Evolutionary conservation across 202 grass and related monocot species (phyloP), one percentile per base, ranked within the genome.

Genomic region (Elaeis oleifera): DNA sequence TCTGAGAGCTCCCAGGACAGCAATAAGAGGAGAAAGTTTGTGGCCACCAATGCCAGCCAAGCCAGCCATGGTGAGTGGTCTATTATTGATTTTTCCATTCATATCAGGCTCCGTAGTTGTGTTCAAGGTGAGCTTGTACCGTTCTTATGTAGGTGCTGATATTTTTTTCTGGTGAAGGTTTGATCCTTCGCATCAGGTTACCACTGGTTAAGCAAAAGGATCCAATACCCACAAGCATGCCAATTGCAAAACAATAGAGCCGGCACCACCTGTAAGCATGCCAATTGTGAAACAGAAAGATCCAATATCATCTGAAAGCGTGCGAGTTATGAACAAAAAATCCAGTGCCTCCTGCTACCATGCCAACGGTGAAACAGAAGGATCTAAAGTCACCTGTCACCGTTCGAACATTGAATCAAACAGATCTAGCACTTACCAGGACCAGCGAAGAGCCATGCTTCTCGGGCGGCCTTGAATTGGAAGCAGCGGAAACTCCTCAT

Each of bases 1-100:
- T 85, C 88, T 60, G 74, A 89, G 61, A 87, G 90, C 24, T 97
- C 94, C 36, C 94, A 89, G 60, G 94, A 92, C 52, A 97, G 88
- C 58, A 81, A 71, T 49, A 97, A 92, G 82, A 83, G 81, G 72
- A 71, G 81, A 56, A 88, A 80, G 56, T 49, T 76, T 50, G 58
- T 68, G 4, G 24, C 86, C 22, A 60, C 66, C 6, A 26, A 74
- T 22, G 71, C 76, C 21, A 76, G 50, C 56, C 84, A 83, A 20
- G 60, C 56, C 50, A 86, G 75, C 25, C 88, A 80, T 61, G 88
- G 88, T 97, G 69, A 59, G 71, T 6, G 11, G 5, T 14, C 51
- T 6, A 1, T 67, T 53, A 21, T 23, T 49, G 19, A 29, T 2
- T 23, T 51, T 53, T 26, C 36, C 9, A 0, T 44, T 44, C 8